Evolutionary conservation across 1,284 basidiomycete species (phyloP).

Genomic region (Chalciporus sp.): DNA sequence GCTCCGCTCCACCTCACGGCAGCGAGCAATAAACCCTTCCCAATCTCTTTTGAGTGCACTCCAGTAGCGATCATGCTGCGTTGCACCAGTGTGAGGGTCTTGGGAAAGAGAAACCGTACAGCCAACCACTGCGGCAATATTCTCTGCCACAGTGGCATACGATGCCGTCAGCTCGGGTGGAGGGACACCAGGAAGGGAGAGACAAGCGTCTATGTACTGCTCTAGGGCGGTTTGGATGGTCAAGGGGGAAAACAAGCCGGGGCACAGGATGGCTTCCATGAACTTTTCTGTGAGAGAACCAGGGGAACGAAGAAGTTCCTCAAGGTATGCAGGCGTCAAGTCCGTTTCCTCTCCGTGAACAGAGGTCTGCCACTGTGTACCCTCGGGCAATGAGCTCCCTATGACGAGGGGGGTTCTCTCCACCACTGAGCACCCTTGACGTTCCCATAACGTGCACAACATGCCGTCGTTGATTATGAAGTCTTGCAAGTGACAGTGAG

Average conservation of each 20-base stretch:
- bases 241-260: constrained; percentile 83
- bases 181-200: constrained; percentile 61
- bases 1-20: constrained; percentile 83
- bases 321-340: constrained; percentile 83
- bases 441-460: constrained; percentile 75
- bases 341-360: constrained; percentile 67
- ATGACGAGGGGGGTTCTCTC: constrained; percentile 55
- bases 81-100: constrained; percentile 78
- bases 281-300: constrained; percentile 81
- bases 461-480: constrained; percentile 58
- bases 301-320: constrained; percentile 72
- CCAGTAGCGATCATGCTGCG: constrained; percentile 79
- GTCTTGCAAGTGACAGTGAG: constrained; percentile 74
- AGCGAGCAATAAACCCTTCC: constrained; percentile 90
- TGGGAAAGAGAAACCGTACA: constrained; percentile 75
- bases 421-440: constrained; percentile 72
- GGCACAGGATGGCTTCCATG: constrained; percentile 80
- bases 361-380: constrained; percentile 53
- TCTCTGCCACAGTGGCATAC: constrained; percentile 72
- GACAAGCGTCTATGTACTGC: constrained; percentile 75
- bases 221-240: constrained; percentile 81
- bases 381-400: constrained; percentile 35
- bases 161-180: constrained; percentile 54
- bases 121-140: constrained; percentile 84
- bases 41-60: constrained; percentile 86